phyloP scores from a whole-genome alignment of 345 rosid genomes.

The Carallia pectinifolia region DNA sequence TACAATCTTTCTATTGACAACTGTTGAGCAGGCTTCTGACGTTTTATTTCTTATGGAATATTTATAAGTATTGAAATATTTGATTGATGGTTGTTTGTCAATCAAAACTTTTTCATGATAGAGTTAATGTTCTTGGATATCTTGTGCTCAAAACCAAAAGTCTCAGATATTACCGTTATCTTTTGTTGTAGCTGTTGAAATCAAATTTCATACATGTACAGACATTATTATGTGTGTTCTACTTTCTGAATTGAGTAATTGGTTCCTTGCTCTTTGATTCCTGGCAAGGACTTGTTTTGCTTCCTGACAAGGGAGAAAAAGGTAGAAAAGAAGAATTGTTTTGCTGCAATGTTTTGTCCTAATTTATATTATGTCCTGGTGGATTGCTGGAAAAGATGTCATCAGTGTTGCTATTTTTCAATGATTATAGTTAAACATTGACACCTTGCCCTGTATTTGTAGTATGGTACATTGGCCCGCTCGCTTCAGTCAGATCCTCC shows the following conservation, averaged over 20 bases:
- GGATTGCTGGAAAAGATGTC: neutral
- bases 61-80: neutral
- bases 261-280: neutral
- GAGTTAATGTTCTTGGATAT: neutral
- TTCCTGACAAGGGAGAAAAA: neutral
- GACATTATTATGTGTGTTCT: neutral
- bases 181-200: neutral
- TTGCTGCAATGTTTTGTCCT: neutral
- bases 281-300: too few species aligned
- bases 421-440: constrained; percentile 1
- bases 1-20: constrained; percentile 14
- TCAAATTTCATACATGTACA: too few species aligned
- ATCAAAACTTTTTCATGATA: neutral
- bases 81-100: neutral
- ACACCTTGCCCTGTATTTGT: constrained; percentile 26
- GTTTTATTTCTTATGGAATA: too few species aligned
- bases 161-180: neutral
- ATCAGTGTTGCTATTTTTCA: neutral
- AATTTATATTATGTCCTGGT: neutral
- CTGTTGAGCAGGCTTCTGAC: too few species aligned
- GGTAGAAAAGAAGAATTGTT: neutral
- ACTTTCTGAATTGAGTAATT: neutral
- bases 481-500: constrained; percentile 99
- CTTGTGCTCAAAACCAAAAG: neutral
- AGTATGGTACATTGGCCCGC: constrained; percentile 96